A percentile compares a stretch with the other conserved stretches of the same genome.
phyloP scores from a whole-genome alignment of 768 basidiomycete species.

The Hypholoma sublateritium region DNA sequence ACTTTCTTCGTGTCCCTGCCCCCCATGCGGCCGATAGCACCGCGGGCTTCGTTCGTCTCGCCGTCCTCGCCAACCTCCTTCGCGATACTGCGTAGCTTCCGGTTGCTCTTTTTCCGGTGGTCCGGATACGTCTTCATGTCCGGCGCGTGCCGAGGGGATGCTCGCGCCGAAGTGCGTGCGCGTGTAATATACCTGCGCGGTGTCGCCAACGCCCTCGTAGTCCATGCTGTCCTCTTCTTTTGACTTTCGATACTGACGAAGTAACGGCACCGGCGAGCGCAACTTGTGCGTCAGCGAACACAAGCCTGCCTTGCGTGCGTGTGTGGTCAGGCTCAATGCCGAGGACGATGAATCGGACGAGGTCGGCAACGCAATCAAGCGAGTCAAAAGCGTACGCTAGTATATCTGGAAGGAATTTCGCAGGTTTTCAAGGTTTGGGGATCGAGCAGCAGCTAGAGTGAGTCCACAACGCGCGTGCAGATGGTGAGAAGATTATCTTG shows the following conservation, averaged over 20 bases:
- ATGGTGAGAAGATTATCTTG: constrained; percentile 89
- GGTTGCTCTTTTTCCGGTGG: constrained; percentile 85
- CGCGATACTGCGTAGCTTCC: constrained; percentile 90
- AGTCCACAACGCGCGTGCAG: constrained; percentile 90
- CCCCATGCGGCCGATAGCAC: constrained; percentile 88
- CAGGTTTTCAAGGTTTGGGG: constrained; percentile 80
- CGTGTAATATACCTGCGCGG: too few relatives aligned
- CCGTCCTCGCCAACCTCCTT: constrained; percentile 89
- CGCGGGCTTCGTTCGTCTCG: constrained; percentile 72
- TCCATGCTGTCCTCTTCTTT: constrained; percentile 63
- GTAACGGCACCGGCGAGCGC: constrained; percentile 82
- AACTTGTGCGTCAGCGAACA: constrained; percentile 84
- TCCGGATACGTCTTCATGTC: constrained; percentile 97
- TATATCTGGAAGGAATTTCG: constrained; percentile 80
- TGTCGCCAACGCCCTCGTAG: constrained; percentile 69
- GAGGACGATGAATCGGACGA: constrained; percentile 92
- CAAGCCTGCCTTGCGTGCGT: constrained; percentile 68
- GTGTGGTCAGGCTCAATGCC: constrained; percentile 84
- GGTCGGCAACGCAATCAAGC: constrained; percentile 78
- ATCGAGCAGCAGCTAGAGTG: constrained; percentile 89
- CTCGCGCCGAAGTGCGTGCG: constrained; percentile 84
- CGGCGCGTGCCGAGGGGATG: constrained; percentile 65
- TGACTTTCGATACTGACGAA: constrained; percentile 40
- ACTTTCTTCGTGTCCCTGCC: constrained; percentile 91
- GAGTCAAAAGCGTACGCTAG: constrained; percentile 93